Conservation (phyloP, 2,329 filamentous ascomycete genomes). For the Epicoccum nigrum region DNA sequence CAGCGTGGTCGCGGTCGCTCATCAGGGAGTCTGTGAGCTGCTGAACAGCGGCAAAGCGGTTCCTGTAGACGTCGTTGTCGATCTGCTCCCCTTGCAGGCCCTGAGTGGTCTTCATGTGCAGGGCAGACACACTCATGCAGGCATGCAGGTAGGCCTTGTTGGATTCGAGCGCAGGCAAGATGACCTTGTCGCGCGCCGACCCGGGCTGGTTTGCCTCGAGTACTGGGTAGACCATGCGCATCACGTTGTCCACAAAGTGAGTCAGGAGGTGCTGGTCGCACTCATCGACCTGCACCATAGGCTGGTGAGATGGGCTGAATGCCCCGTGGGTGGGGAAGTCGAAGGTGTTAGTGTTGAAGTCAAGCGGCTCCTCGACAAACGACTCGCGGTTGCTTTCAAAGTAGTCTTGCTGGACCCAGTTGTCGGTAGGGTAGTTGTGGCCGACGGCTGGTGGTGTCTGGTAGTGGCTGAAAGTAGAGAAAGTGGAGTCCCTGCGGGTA, state of each 20-base stretch:
- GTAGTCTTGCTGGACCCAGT: slow-evolving; percentile 75
- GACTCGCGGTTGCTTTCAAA: slow-evolving; percentile 73
- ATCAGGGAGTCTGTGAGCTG: slow-evolving; percentile 83
- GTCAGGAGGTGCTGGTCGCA: slow-evolving; percentile 84
- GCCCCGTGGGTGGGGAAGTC: slow-evolving; percentile 74
- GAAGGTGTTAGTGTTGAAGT: slow-evolving; percentile 84
- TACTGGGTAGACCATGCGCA: slow-evolving; percentile 89
- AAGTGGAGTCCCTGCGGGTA: slow-evolving; percentile 81
- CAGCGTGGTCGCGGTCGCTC: slow-evolving; percentile 78
- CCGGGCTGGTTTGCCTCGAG: slow-evolving; percentile 89
- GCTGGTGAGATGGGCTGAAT: slow-evolving; percentile 67
- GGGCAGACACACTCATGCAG: slow-evolving; percentile 89
- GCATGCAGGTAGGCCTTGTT: slow-evolving; percentile 96
- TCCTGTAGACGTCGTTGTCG: slow-evolving; percentile 88
- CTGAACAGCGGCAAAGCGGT: slow-evolving; percentile 86
- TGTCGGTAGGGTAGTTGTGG: slow-evolving; percentile 68
- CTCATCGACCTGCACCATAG: slow-evolving; percentile 83
- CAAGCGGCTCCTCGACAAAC: slow-evolving; percentile 61
- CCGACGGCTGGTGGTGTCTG: slow-evolving; percentile 76
- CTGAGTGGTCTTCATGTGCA: slow-evolving; percentile 84
- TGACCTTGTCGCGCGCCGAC: slow-evolving; percentile 77
- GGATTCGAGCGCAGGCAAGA: slow-evolving; percentile 84
- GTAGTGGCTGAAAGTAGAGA: slow-evolving; percentile 92
- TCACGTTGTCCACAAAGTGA: slow-evolving; percentile 87
- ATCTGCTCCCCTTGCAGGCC: slow-evolving; percentile 72